Evolutionary conservation across 495 filamentous ascomycete species (phyloP), one percentile per base, ranked within the genome.

Genomic region (Neurospora sp.): DNA sequence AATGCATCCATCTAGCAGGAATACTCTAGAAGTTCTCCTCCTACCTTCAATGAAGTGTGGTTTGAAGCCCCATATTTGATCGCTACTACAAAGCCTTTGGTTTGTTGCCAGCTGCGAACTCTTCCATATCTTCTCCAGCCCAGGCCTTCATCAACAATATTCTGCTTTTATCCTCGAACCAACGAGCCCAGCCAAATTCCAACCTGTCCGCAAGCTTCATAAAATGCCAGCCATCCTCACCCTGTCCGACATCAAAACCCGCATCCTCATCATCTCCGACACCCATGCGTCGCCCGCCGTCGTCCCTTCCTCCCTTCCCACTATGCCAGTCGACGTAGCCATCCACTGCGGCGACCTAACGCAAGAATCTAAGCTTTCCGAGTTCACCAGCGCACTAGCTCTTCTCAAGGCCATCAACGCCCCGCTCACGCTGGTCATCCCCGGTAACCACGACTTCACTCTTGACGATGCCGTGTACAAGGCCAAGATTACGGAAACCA

Each of bases 281-380:
- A 91, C 89, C 0, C 89, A 92, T 28, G 66, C 71, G 8, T 21
- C 76, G 17, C 34, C 74, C 9, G n/a, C 48, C 48, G 13, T 40
- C 39, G 39, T 28, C 48, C 21, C 2, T 28, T 59, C 48, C 9
- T 59, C 48, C 11, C 21, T 59, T 5, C 5, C 48, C 48, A 15
- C 48, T 28, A 24, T 59, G 5, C 77, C 78, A 71, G 84, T 83
- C 48, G 87, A 93, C 79, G 83, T 93, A 69, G 81, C 90, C 28
- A 83, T 94, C 11, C 91, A 93, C 78, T 89, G 87, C 73, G 90
- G 91, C 70, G 90, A 93, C 79, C 79, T 93, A 36, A 93, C 91
- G 13, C 85, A 85, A 74, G 79, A 86, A 71, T 90, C 90, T 2
- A 83, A 83, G 17, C 70, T 84, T 7, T 70, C 77, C 54, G 85